These are phyloP conservation scores for Millerozyma acaciae DNA, from an alignment of 805 yeast species.

Conservation along the genomic window DNA sequence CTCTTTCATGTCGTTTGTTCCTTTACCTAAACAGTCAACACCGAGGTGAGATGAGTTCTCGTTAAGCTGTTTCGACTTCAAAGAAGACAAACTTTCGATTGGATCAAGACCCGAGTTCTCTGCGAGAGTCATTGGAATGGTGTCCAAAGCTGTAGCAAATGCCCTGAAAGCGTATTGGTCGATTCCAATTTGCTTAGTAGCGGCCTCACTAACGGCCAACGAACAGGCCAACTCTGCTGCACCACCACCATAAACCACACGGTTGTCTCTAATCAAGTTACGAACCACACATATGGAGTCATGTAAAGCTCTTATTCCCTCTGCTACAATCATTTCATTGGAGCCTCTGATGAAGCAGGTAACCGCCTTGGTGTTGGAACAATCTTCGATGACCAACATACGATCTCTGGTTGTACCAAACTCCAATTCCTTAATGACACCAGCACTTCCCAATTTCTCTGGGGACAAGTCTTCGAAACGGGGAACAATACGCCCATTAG, in stretches of 20 bases:
- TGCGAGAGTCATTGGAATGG: constrained; percentile 90
- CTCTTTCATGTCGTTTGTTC: constrained; percentile 89
- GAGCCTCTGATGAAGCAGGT: constrained; percentile 94
- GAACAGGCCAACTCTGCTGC: constrained; percentile 96
- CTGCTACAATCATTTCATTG: constrained; percentile 96
- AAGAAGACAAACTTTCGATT: constrained; percentile 78
- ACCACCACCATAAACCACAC: constrained; percentile 99
- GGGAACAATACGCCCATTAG: constrained; percentile 95
- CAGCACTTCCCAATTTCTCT: constrained; percentile 85
- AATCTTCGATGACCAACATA: constrained; percentile 91
- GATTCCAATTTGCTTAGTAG: constrained; percentile 89
- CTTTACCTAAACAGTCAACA: constrained; percentile 89
- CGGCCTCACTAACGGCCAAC: constrained; percentile 83
- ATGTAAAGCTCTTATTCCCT: constrained; percentile 92
- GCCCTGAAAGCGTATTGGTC: constrained; percentile 98
- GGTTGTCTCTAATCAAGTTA: constrained; percentile 83
- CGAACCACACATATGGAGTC: constrained; percentile 97
- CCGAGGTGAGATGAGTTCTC: constrained; percentile 73
- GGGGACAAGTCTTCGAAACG: constrained; percentile 86
- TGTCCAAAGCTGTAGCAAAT: constrained; percentile 85
- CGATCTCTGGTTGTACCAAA: constrained; percentile 96
- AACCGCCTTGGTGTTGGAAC: constrained; percentile 82
- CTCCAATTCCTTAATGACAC: constrained; percentile 78
- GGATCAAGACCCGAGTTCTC: constrained; percentile 96
- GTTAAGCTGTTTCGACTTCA: constrained; percentile 80